A percentile compares a stretch with the other conserved stretches of the same genome.
These are phyloP conservation scores for Uromyces viciae-fabae DNA, from an alignment of 1,284 basidiomycete species.

Conservation along the genomic window DNA sequence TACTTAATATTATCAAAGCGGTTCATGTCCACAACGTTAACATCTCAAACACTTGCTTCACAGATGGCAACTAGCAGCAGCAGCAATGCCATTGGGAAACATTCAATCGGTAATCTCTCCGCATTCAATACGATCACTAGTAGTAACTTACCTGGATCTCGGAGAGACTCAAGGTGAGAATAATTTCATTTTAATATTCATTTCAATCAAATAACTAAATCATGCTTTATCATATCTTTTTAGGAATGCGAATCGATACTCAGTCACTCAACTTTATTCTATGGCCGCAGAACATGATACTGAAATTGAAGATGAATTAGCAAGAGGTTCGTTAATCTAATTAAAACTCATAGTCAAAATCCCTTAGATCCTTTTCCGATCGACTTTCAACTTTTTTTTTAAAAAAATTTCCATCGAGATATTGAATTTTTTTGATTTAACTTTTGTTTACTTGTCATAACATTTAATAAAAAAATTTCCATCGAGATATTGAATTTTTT, in stretches of 20 bases:
- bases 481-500: too few species aligned
- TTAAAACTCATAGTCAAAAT: too few species aligned
- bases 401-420: too few species aligned
- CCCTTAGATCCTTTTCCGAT: not conserved
- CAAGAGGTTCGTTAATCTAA: constrained; percentile 81
- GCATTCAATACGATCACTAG: not conserved
- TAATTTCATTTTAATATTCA: not conserved
- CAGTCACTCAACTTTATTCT: constrained; percentile 89
- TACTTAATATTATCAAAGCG: not conserved
- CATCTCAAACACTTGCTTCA: constrained; percentile 21
- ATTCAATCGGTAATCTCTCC: constrained; percentile 15
- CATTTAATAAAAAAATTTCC: too few species aligned
- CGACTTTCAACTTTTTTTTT: not conserved
- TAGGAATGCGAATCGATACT: constrained; percentile 91
- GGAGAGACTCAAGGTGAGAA: constrained; percentile 2
- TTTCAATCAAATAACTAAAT: not conserved
- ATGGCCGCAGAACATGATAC: constrained; percentile 98
- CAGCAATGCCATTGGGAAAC: not conserved
- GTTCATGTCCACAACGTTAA: constrained; percentile 30
- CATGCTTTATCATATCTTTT: not conserved
- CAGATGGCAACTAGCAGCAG: constrained; percentile 10
- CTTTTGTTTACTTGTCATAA: too few species aligned
- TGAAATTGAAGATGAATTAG: constrained; percentile 95
- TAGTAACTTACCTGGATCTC: not conserved
- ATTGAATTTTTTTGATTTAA: too few species aligned